Conservation (phyloP, 2,329 filamentous ascomycete genomes). For the Coniochaeta prunicola region DNA sequence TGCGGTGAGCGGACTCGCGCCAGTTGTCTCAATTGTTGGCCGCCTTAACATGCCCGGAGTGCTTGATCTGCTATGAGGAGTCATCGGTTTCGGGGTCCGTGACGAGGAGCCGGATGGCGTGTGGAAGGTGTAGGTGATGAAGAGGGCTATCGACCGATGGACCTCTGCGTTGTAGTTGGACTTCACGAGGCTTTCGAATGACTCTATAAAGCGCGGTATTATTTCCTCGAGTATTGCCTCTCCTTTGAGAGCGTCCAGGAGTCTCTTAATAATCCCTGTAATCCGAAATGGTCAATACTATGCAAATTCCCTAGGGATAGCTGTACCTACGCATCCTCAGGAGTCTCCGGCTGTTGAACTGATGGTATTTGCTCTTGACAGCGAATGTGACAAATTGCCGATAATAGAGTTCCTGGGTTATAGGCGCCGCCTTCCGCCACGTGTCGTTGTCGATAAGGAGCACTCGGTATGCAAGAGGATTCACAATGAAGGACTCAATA, state of each 20-base stretch:
- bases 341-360: slow-evolving; percentile 83
- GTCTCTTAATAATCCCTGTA: slow-evolving; percentile 76
- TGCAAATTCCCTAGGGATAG: background rate
- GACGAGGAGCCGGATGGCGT: slow-evolving; percentile 38
- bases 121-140: slow-evolving; percentile 88
- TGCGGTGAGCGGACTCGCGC: slow-evolving; percentile 15
- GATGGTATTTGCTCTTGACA: slow-evolving; percentile 81
- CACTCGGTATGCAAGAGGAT: slow-evolving; percentile 88
- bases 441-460: slow-evolving; percentile 88
- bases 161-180: slow-evolving; percentile 79
- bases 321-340: slow-evolving; percentile 73
- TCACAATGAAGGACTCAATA: slow-evolving; percentile 87
- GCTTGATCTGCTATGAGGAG: slow-evolving; percentile 28
- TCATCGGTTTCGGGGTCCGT: slow-evolving; percentile 42
- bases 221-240: slow-evolving; percentile 69
- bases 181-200: slow-evolving; percentile 72
- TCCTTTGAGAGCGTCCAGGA: slow-evolving; percentile 84
- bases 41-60: slow-evolving; percentile 30
- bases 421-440: slow-evolving; percentile 72
- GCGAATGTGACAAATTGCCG: slow-evolving; percentile 85
- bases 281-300: background rate
- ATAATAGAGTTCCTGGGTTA: slow-evolving; percentile 85
- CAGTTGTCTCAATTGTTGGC: slow-evolving; percentile 24
- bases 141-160: slow-evolving; percentile 79
- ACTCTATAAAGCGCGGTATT: slow-evolving; percentile 67